Evolutionary conservation across 768 basidiomycete genomes (phyloP), one percentile per base, ranked within the genome.

Genomic region (Tremella yokohamensis): DNA sequence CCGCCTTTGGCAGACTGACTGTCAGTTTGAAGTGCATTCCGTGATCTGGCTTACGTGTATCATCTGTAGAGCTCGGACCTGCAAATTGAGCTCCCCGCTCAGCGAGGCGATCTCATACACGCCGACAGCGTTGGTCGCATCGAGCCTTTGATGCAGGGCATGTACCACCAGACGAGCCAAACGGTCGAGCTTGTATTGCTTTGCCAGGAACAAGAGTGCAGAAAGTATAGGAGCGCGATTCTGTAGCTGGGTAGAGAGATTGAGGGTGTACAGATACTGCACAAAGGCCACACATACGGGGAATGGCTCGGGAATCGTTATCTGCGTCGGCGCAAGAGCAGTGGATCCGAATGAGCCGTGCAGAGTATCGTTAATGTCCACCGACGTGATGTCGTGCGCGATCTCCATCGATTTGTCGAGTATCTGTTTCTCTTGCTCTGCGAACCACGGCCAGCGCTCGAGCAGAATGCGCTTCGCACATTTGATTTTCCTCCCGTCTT

Each of bases 61-160:
- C 54, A 64, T 56, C 57, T 61, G 66, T 56, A 81, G 83, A 50
- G 77, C 87, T 85, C 92, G 81, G 65, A 96, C 90, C 70, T 96
- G 92, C 57, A 97, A 79, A 70, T 88, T 87, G 62, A 89, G 84
- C 73, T 87, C 89, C 63, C 85, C 88, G 70, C 90, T 91, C 3
- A 97, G 79, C 2, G 93, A 94, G 8, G 93, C 90, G 9, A 96
- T 91, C 74, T 96, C 92, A 73, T 97, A 97, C 44, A 97, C 87
- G 24, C 88, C 89, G 18, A 93, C 89, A 24, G 88, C 89, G 12
- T 87, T 89, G 25, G 84, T 83, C 68, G 89, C 89, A 29, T 86
- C 87, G 26, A 97, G 77, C 15, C 87, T 83, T 19, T 86, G 84
- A 71, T 98, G 94, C 86, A 98, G 89, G 3, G 91, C 89, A 75